Conservation (phyloP, 192 early-diverging fungal species). For the Rhizophagus sp. region DNA sequence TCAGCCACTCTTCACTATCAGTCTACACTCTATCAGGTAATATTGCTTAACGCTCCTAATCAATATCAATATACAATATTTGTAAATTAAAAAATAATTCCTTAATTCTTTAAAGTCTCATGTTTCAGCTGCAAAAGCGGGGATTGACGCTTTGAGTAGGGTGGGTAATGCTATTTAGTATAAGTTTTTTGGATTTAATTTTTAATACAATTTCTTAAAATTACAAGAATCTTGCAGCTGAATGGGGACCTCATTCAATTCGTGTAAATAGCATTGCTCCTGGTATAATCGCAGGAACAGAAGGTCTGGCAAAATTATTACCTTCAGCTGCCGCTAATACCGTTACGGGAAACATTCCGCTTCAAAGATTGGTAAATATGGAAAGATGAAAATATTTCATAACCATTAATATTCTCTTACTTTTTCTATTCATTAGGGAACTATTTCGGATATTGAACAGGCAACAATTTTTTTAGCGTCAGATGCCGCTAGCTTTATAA, state of each 20-base stretch:
- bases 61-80: neutral
- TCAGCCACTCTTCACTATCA: constrained; percentile 68
- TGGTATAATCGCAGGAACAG: constrained; percentile 54
- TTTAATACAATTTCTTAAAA: constrained; percentile 23
- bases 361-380: constrained; percentile 19
- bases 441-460: constrained; percentile 68
- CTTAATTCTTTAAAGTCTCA: constrained; percentile 45
- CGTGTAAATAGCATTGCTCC: constrained; percentile 71
- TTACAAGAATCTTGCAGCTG: constrained; percentile 49
- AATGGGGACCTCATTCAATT: constrained; percentile 73
- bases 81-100: neutral
- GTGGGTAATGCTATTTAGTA: neutral
- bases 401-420: neutral
- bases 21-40: constrained; percentile 37
- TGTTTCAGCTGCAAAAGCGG: constrained; percentile 64
- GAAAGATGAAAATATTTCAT: neutral
- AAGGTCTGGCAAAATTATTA: constrained; percentile 41
- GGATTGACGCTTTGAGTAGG: constrained; percentile 54
- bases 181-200: neutral
- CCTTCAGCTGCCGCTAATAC: constrained; percentile 29
- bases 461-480: constrained; percentile 68
- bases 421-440: constrained; percentile 37
- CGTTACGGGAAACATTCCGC: neutral
- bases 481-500: constrained; percentile 62
- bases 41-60: neutral